Evolutionary conservation across 768 basidiomycete species (phyloP), one percentile per base, ranked within the genome.

Genomic region (Suillus alpinus): DNA sequence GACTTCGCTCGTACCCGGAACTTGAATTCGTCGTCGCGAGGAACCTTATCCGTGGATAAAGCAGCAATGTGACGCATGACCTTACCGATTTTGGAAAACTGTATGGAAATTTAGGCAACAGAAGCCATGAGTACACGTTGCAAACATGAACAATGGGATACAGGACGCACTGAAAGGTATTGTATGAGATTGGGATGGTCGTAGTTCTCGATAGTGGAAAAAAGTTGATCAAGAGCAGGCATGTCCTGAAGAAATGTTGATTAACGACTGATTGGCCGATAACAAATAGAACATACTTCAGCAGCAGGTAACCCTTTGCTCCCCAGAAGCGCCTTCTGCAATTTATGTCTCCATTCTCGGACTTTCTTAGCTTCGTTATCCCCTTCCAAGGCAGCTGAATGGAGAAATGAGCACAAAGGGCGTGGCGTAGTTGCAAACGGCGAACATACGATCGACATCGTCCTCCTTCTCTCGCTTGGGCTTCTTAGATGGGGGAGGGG

Each of bases 261-360:
- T 43, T 64, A 40, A 60, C 58, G 32, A 36, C 16, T 55, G 26
- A 65, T 39, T 26, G 55, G 18, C 39, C 23, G 31, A 62, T 57
- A 56, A 4, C 37, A 64, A 51, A 40, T 13, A 46, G 34, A 26
- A 75, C 81, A 57, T 65, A 92, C 90, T 65, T 87, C 86, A 10
- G 83, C 82, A 66, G 85, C 87, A 5, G 91, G 88, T 8, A 79
- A 63, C 6, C 76, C 75, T 74, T 88, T 88, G 65, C 77, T 83
- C 65, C 86, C 86, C 57, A 95, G 71, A 78, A 94, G 90, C 0
- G 86, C 90, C 73, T 94, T 91, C 76, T 98, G 95, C 2, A 97
- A 82, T 73, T 86, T 90, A 73, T 96, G 94, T 65, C 95, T 81
- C 94, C 95, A 96, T 60, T 92, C 90, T 69, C 91, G 87, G 67